Evolutionary conservation across 2,329 filamentous ascomycete species (phyloP).

Genomic region (Neopestalotiopsis sp.): DNA sequence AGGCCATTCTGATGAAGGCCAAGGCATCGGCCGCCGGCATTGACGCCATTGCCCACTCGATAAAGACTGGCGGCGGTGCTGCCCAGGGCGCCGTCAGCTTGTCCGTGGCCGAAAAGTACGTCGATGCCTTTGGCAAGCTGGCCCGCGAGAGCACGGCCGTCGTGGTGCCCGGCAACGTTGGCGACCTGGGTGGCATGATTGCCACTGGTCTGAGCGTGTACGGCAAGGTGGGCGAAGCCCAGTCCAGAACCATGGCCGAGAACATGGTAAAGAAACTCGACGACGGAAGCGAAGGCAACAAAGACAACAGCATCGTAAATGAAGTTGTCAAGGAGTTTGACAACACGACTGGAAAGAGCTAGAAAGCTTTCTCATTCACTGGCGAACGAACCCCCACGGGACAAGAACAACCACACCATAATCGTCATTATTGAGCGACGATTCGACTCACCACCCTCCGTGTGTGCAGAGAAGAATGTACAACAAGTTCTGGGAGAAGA

Average conservation of each 20-base stretch:
- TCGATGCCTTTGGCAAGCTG: constrained; percentile 90
- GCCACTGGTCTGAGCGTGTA: constrained; percentile 95
- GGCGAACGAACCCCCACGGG: too few species aligned
- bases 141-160: constrained; percentile 96
- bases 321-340: constrained; percentile 40
- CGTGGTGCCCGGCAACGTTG: constrained; percentile 95
- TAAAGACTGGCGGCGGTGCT: constrained; percentile 72
- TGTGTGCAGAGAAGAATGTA: background rate
- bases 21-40: constrained; percentile 87
- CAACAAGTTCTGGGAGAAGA: background rate
- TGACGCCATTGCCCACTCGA: constrained; percentile 80
- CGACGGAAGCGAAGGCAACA: background rate
- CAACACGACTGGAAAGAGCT: constrained; percentile 32
- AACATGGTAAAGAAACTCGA: constrained; percentile 29
- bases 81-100: constrained; percentile 87
- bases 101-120: constrained; percentile 95
- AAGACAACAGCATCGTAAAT: constrained; percentile 32
- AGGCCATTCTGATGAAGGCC: constrained; percentile 88
- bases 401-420: background rate
- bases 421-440: background rate
- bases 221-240: constrained; percentile 85
- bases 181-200: constrained; percentile 96
- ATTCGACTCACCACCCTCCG: background rate
- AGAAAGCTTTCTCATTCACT: background rate
- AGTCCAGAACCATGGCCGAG: constrained; percentile 70